Conservation (phyloP, 768 basidiomycete species). For the Daedaleopsis sinensis region DNA sequence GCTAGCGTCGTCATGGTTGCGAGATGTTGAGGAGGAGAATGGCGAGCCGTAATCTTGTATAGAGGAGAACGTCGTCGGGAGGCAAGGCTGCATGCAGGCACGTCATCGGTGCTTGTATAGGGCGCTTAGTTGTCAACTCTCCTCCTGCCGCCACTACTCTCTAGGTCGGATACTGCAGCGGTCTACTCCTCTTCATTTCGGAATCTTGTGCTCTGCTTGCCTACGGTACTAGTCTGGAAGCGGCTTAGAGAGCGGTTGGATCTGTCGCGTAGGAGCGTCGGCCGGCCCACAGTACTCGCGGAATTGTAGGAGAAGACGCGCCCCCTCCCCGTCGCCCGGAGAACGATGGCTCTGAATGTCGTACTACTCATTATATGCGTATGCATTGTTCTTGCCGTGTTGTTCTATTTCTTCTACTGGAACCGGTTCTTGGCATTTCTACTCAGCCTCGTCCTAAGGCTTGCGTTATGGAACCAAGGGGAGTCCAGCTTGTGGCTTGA, state of each 20-base stretch:
- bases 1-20: constrained; percentile 14
- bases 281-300: background rate
- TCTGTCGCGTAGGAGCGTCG: background rate
- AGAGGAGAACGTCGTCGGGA: background rate
- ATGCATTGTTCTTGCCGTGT: constrained; percentile 52
- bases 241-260: too few relatives aligned
- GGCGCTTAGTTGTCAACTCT: too few relatives aligned
- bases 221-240: too few relatives aligned
- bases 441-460: constrained; percentile 65
- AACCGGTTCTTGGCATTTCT: constrained; percentile 79
- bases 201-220: too few relatives aligned
- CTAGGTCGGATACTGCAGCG: too few relatives aligned
- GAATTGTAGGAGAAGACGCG: too few relatives aligned
- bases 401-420: constrained; percentile 90
- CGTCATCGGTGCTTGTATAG: too few relatives aligned
- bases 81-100: too few relatives aligned
- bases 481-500: constrained; percentile 83
- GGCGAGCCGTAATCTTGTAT: constrained; percentile 2
- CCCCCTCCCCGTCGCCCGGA: too few relatives aligned
- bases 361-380: constrained; percentile 68
- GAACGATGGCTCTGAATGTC: constrained; percentile 51
- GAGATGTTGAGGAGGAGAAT: background rate
- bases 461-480: constrained; percentile 78
- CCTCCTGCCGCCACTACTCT: too few relatives aligned
- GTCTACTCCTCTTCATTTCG: too few relatives aligned